Percentiles rank a stretch among this genome's conserved stretches.
These are phyloP conservation scores for Coemansia sp. DNA, from an alignment of 371 early-diverging fungal species.

Conservation along the genomic window DNA sequence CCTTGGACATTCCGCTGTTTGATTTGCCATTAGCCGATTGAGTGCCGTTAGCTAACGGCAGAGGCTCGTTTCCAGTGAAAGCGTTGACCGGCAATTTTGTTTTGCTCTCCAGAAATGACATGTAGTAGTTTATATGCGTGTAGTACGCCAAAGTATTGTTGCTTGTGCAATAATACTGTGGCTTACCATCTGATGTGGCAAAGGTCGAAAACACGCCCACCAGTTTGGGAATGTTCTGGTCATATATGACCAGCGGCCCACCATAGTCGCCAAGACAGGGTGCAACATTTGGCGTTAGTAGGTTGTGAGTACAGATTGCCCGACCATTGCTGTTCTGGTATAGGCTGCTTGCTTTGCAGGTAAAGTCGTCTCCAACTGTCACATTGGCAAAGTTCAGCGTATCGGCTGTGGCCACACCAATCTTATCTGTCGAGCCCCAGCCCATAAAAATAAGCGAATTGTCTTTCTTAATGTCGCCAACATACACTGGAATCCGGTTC, in stretches of 20 bases:
- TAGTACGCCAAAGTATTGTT: conserved; percentile 35
- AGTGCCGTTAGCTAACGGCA: conserved; percentile 12
- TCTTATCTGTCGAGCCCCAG: conserved; percentile 33
- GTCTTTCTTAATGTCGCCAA: conserved; percentile 23
- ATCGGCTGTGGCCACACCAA: conserved; percentile 25
- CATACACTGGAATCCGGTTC: conserved; percentile 31
- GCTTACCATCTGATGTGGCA: conserved; percentile 6
- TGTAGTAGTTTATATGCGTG: conserved; percentile 37
- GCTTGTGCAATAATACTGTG: conserved; percentile 30
- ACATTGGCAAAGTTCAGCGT: conserved; percentile 30
- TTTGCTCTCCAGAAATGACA: conserved; percentile 28
- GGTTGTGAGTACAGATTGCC: conserved; percentile 38
- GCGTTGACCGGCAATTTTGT: conserved; percentile 22
- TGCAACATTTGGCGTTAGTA: conserved; percentile 22
- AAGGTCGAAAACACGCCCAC: conserved; percentile 35
- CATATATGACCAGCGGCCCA: conserved; percentile 32
- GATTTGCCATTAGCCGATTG: neutral
- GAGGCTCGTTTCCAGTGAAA: conserved; percentile 41
- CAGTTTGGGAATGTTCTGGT: conserved; percentile 24
- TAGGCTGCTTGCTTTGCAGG: conserved; percentile 19
- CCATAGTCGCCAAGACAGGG: conserved; percentile 44
- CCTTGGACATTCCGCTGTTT: conserved; percentile 16
- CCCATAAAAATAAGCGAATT: conserved; percentile 37
- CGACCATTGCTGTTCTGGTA: conserved; percentile 41
- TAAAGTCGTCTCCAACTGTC: conserved; percentile 33